phyloP scores from a whole-genome alignment of 306 rosid species.

The Quercus dentata region DNA sequence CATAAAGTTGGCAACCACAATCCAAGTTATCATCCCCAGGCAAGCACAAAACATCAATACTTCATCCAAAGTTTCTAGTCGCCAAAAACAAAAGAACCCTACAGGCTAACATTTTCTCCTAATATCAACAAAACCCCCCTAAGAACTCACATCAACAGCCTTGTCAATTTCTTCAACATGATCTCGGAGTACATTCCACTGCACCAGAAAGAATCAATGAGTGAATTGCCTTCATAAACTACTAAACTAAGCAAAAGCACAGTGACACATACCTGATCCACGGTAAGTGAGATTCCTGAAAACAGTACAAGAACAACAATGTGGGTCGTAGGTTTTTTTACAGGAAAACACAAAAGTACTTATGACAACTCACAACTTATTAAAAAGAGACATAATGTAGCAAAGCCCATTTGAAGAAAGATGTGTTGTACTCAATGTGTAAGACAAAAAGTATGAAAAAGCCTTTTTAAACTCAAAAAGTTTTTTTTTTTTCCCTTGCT shows the following conservation, averaged over 20 bases:
- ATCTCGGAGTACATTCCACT: slow-evolving; percentile 76
- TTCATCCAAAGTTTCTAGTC: not conserved
- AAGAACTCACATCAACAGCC: slow-evolving; percentile 50
- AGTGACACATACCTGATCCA: slow-evolving; percentile 69
- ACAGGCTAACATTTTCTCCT: slow-evolving; percentile 5
- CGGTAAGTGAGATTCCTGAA: slow-evolving; percentile 80
- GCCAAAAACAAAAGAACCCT: slow-evolving; percentile 7
- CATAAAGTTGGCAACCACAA: not conserved
- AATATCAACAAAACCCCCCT: slow-evolving; percentile 19
- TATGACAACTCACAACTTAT: not conserved
- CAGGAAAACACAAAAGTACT: not conserved
- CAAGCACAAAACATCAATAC: slow-evolving; percentile 17
- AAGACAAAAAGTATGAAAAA: not conserved
- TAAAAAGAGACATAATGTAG: not conserved
- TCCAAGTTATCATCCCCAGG: not conserved
- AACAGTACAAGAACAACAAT: slow-evolving; percentile 31
- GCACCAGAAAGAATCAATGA: slow-evolving; percentile 28
- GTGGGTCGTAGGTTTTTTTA: not conserved
- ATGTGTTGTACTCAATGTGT: not conserved
- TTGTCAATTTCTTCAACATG: slow-evolving; percentile 71
- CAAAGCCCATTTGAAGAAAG: not conserved
- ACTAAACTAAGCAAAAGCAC: not conserved
- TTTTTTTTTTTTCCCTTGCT: not conserved
- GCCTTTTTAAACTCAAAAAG: not conserved
- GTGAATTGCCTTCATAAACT: not conserved